Percentiles rank a stretch among this genome's conserved stretches.
phyloP scores from a whole-genome alignment of 2,329 filamentous ascomycete species.

The Bretziella fagacearum region DNA sequence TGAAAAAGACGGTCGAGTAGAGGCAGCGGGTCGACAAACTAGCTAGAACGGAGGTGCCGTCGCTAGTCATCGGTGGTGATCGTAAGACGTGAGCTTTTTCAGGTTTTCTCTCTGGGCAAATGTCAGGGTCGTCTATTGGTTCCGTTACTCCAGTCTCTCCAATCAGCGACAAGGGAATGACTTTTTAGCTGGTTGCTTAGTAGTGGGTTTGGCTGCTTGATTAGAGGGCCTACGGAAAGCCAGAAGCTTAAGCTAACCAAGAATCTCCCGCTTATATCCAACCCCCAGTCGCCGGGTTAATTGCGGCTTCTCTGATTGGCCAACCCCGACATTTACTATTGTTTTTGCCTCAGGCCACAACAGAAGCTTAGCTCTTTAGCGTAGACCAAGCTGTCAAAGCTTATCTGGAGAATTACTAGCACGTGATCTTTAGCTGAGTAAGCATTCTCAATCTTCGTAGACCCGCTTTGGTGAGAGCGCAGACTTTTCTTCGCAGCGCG shows the following conservation, averaged over 20 bases:
- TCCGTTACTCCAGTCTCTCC: background rate
- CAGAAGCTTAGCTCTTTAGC: too few relatives aligned
- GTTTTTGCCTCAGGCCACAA: conserved; percentile 24
- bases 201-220: background rate
- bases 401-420: too few relatives aligned
- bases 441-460: background rate
- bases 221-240: too few relatives aligned
- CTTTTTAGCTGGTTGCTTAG: too few relatives aligned
- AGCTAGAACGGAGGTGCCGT: background rate
- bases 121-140: background rate
- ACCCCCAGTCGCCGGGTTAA: conserved; percentile 14
- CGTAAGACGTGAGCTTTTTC: conserved; percentile 6
- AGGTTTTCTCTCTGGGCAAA: background rate
- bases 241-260: background rate
- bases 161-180: background rate
- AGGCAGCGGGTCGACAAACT: background rate
- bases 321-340: conserved; percentile 8
- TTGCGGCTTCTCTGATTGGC: conserved; percentile 29
- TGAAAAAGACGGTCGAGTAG: background rate
- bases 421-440: background rate
- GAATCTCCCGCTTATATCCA: conserved; percentile 6
- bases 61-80: background rate
- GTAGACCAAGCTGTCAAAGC: too few relatives aligned
- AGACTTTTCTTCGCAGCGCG: conserved; percentile 17
- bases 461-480: conserved; percentile 6